Evolutionary conservation across 306 rosid genomes (phyloP).

Genomic region (Lotus japonicus): DNA sequence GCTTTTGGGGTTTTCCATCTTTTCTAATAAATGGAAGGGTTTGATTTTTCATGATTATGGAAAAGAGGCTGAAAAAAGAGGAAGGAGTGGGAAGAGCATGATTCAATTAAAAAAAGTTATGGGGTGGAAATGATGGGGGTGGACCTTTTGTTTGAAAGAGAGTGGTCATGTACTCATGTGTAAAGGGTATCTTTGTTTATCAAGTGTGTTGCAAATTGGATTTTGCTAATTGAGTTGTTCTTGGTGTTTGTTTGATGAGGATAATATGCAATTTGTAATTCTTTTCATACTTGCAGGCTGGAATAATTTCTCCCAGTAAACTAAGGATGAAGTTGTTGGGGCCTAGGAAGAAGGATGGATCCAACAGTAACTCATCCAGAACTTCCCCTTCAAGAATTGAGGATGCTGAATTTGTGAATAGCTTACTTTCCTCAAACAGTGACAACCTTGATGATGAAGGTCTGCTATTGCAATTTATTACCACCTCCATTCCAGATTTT

Average conservation of each 20-base stretch:
- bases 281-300: constrained; percentile 43
- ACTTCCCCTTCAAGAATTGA: constrained; percentile 82
- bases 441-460: constrained; percentile 74
- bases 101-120: neutral
- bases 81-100: neutral
- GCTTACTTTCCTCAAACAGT: constrained; percentile 46
- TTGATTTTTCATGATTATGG: constrained; percentile 23
- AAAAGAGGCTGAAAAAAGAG: neutral
- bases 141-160: constrained; percentile 17
- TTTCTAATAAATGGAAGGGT: constrained; percentile 17
- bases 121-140: constrained; percentile 5
- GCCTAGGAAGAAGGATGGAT: constrained; percentile 67
- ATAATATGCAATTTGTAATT: neutral
- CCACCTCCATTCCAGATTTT: no score
- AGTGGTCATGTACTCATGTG: neutral
- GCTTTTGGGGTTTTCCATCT: constrained; percentile 21
- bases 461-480: constrained; percentile 10
- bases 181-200: neutral
- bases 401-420: constrained; percentile 63
- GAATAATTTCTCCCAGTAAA: constrained; percentile 92
- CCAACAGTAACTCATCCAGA: constrained; percentile 86
- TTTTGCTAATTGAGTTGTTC: constrained; percentile 3
- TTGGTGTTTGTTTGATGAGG: neutral
- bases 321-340: constrained; percentile 91
- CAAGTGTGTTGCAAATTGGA: neutral